Conservation (phyloP, 2,329 filamentous ascomycete genomes). For the Penicillium sclerotigenum region DNA sequence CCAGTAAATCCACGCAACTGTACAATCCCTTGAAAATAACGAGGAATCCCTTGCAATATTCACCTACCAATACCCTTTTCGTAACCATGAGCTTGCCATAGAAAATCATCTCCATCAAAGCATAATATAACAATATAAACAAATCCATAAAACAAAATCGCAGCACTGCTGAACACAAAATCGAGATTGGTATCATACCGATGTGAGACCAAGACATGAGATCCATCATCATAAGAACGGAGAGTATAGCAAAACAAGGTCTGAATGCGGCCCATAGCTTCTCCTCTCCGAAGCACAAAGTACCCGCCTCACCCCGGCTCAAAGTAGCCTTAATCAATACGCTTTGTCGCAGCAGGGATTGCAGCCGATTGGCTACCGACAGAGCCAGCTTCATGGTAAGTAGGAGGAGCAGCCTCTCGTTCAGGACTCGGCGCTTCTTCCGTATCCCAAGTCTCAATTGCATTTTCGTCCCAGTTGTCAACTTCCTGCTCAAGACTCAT, state of each 20-base stretch:
- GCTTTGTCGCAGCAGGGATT: slow-evolving; percentile 28
- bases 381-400: slow-evolving; percentile 17
- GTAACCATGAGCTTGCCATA: neutral
- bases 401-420: slow-evolving; percentile 16
- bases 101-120: neutral
- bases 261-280: neutral
- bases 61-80: too few species aligned
- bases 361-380: slow-evolving; percentile 18
- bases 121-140: slow-evolving; percentile 6
- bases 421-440: slow-evolving; percentile 46
- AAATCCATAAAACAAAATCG: neutral
- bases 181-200: slow-evolving; percentile 16
- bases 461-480: slow-evolving; percentile 92
- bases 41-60: neutral
- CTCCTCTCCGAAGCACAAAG: neutral
- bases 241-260: neutral
- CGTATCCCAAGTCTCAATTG: slow-evolving; percentile 62
- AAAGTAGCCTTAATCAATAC: slow-evolving; percentile 28
- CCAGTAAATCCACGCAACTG: neutral
- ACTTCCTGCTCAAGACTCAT: slow-evolving; percentile 72
- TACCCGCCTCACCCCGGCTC: neutral
- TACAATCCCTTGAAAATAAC: neutral
- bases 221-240: slow-evolving; percentile 14
- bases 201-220: slow-evolving; percentile 19
- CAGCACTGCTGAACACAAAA: slow-evolving; percentile 7